Evolutionary conservation across 495 filamentous ascomycete genomes (phyloP).

Genomic region (Pseudotulostoma volvatum): DNA sequence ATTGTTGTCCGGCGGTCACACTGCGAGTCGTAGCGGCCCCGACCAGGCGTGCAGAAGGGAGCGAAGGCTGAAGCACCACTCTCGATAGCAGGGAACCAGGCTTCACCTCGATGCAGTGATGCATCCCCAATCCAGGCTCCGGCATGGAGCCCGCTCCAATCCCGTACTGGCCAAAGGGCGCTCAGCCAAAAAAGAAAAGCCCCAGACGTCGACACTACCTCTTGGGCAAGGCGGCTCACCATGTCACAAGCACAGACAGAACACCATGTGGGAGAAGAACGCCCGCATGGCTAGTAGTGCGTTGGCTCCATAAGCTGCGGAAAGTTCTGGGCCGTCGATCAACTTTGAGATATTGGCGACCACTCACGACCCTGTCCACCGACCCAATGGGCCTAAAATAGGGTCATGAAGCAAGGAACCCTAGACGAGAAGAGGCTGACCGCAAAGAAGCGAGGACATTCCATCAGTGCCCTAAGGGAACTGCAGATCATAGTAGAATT

Average conservation of each 20-base stretch:
- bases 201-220: too few relatives aligned
- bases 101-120: background rate
- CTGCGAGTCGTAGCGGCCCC: too few relatives aligned
- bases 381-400: conserved; percentile 1
- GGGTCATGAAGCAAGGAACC: background rate
- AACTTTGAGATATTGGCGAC: conserved; percentile 5
- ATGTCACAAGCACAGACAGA: background rate
- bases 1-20: too few relatives aligned
- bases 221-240: too few relatives aligned
- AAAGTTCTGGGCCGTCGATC: conserved; percentile 2
- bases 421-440: background rate
- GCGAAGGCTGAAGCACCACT: too few relatives aligned
- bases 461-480: background rate
- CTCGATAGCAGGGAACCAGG: background rate
- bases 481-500: background rate
- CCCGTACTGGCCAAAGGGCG: too few relatives aligned
- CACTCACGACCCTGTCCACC: conserved; percentile 10
- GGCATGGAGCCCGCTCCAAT: background rate
- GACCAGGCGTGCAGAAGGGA: too few relatives aligned
- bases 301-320: conserved; percentile 15
- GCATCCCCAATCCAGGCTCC: background rate
- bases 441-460: background rate
- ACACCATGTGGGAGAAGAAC: conserved; percentile 13
- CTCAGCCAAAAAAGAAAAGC: too few relatives aligned
- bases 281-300: conserved; percentile 11